These are phyloP conservation scores for Talaromyces nanjingensis DNA, from an alignment of 495 filamentous ascomycete species.

Conservation along the genomic window DNA sequence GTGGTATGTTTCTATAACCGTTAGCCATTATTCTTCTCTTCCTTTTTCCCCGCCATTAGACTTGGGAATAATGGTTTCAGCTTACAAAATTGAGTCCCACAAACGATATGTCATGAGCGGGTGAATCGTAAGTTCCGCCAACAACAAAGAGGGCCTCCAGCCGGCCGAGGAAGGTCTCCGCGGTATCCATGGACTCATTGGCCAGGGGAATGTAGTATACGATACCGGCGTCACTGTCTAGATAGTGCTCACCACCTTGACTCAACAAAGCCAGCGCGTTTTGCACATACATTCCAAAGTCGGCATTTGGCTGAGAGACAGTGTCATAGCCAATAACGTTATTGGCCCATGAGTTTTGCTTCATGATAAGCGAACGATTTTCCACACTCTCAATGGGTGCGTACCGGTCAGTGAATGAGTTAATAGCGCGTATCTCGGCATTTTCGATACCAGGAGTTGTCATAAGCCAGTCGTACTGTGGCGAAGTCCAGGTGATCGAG, in stretches of 20 bases:
- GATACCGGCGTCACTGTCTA: not conserved
- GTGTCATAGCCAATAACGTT: not conserved
- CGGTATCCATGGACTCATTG: not conserved
- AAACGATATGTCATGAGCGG: not conserved
- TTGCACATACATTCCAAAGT: not conserved
- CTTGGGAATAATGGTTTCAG: not conserved
- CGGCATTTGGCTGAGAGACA: not conserved
- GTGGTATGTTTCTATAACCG: not conserved
- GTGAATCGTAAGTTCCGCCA: not conserved
- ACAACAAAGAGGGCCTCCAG: not conserved
- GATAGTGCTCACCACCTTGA: not conserved
- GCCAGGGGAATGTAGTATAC: not conserved
- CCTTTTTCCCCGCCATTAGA: not conserved
- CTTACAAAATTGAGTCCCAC: slow-evolving; percentile 1
- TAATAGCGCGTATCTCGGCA: not conserved
- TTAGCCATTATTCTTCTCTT: not conserved
- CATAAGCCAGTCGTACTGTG: not conserved
- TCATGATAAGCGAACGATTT: not conserved
- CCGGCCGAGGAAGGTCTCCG: not conserved
- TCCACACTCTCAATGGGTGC: not conserved
- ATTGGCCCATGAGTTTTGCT: not conserved
- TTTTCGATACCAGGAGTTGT: not conserved
- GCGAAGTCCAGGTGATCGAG: not conserved
- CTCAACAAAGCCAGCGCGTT: not conserved
- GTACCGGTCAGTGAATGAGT: not conserved